A percentile compares a stretch with the other conserved stretches of the same genome.
phyloP scores from a whole-genome alignment of 2,329 filamentous ascomycete species.

The Penicillium paneum region DNA sequence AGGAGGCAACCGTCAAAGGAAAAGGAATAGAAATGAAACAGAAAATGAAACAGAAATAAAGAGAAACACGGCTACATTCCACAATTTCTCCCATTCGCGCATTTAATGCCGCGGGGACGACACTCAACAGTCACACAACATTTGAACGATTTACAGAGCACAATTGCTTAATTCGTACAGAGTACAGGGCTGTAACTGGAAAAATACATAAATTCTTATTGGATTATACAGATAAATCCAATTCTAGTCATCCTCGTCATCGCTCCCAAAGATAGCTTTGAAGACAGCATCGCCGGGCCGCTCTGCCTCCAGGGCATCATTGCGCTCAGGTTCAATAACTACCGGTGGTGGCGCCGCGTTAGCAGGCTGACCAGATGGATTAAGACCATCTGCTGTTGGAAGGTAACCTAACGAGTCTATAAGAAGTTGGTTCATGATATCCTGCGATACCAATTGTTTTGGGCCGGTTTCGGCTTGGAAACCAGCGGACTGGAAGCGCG shows the following conservation, averaged over 20 bases:
- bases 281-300: slow-evolving; percentile 78
- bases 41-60: background rate
- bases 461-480: slow-evolving; percentile 32
- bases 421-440: slow-evolving; percentile 56
- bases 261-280: slow-evolving; percentile 89
- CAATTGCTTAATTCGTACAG: background rate
- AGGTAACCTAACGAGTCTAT: slow-evolving; percentile 35
- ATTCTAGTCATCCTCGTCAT: slow-evolving; percentile 63
- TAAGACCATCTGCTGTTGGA: slow-evolving; percentile 27
- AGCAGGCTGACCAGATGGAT: slow-evolving; percentile 12
- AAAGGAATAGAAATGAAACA: background rate
- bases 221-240: background rate
- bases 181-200: background rate
- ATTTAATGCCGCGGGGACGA: background rate
- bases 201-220: background rate
- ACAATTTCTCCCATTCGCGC: background rate
- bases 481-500: slow-evolving; percentile 33
- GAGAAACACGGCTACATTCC: slow-evolving; percentile 4
- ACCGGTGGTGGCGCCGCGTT: slow-evolving; percentile 13
- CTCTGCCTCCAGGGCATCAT: slow-evolving; percentile 72
- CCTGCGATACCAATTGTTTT: slow-evolving; percentile 52
- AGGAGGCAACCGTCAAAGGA: background rate
- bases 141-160: background rate
- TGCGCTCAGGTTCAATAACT: slow-evolving; percentile 66
- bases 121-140: background rate